Conservation (phyloP, 164 flowering plant species). For the Annona cherimola region DNA sequence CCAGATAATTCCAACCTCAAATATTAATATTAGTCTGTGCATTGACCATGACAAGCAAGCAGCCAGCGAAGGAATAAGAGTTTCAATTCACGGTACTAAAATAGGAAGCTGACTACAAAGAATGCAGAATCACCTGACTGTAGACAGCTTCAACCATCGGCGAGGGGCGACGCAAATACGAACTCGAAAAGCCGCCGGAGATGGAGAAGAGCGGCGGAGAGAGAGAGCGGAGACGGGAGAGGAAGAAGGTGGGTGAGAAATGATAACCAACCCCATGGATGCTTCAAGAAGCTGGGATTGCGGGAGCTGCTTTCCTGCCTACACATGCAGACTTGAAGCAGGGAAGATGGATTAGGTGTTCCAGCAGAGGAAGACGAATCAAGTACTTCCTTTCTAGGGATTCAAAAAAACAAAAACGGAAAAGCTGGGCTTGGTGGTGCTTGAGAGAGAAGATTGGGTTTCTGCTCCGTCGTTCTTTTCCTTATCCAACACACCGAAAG, state of each 20-base stretch:
- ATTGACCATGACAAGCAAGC: not conserved
- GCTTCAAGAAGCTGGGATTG: constrained; percentile 26
- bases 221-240: constrained; percentile 9
- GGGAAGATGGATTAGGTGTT: not conserved
- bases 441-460: constrained; percentile 1
- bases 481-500: not conserved
- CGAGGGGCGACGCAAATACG: constrained; percentile 31
- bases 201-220: constrained; percentile 12
- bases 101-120: not conserved
- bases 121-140: not conserved
- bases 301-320: constrained; percentile 19
- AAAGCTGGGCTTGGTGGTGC: not conserved
- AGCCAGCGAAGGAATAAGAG: not conserved
- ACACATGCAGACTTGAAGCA: constrained; percentile 31
- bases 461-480: not conserved
- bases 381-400: not conserved
- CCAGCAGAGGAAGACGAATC: not conserved
- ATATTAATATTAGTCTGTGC: not conserved
- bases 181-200: constrained; percentile 19
- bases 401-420: not conserved
- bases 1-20: not conserved
- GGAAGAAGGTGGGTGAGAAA: constrained; percentile 21
- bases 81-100: not conserved
- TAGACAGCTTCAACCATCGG: constrained; percentile 30
- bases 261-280: constrained; percentile 36